Evolutionary conservation across 2,329 filamentous ascomycete species (phyloP).

Genomic region (Fusarium cyanostomum): DNA sequence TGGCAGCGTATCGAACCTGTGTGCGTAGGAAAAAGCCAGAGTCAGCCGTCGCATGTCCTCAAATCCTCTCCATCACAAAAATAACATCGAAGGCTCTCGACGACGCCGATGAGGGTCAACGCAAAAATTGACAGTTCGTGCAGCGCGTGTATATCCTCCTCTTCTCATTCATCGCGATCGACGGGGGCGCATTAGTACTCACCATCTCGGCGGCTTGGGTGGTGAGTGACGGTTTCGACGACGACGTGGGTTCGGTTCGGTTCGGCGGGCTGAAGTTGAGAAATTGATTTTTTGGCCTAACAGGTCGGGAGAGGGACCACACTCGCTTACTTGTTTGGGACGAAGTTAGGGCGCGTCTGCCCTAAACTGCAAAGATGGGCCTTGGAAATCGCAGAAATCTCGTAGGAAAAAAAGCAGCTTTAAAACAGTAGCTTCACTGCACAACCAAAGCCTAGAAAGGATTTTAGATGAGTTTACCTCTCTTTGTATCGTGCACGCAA

Average conservation of each 20-base stretch:
- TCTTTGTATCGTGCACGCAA: neutral
- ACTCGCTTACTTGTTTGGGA: conserved; percentile 57
- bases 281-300: conserved; percentile 59
- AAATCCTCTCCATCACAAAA: conserved; percentile 16
- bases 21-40: conserved; percentile 21
- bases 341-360: conserved; percentile 54
- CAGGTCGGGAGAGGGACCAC: conserved; percentile 47
- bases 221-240: conserved; percentile 63
- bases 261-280: conserved; percentile 57
- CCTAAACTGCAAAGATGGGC: conserved; percentile 40
- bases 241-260: conserved; percentile 56
- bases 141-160: conserved; percentile 30
- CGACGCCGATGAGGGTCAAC: neutral
- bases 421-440: rapidly evolving
- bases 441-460: neutral
- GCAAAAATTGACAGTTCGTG: conserved; percentile 6
- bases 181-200: conserved; percentile 49
- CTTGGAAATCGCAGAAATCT: conserved; percentile 21
- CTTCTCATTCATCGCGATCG: conserved; percentile 33
- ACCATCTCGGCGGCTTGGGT: conserved; percentile 67
- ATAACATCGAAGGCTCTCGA: neutral
- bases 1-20: conserved; percentile 95
- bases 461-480: neutral
- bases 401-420: neutral
- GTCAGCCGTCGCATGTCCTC: conserved; percentile 37